These are phyloP conservation scores for Candida peoriensis DNA, from an alignment of 805 yeast species.

Conservation along the genomic window DNA sequence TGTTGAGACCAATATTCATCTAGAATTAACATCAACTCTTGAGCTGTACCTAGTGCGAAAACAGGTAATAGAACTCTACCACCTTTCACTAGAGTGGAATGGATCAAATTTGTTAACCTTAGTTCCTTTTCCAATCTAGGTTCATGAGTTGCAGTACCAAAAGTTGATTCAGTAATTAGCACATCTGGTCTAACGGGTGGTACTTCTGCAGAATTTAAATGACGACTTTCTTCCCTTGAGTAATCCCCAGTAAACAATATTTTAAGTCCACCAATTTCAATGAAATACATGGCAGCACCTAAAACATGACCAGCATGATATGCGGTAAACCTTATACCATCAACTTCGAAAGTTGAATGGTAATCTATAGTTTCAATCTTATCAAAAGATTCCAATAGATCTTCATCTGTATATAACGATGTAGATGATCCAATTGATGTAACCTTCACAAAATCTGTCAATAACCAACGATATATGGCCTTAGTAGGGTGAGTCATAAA, in stretches of 20 bases:
- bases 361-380: conserved; percentile 90
- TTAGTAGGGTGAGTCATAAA: conserved; percentile 99
- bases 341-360: conserved; percentile 92
- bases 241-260: conserved; percentile 94
- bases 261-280: conserved; percentile 90
- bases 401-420: conserved; percentile 80
- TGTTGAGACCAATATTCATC: conserved; percentile 94
- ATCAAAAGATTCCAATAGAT: conserved; percentile 81
- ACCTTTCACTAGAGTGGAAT: conserved; percentile 77
- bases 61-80: conserved; percentile 93
- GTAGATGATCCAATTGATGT: conserved; percentile 50
- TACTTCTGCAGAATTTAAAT: conserved; percentile 89
- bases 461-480: conserved; percentile 93
- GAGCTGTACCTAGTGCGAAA: conserved; percentile 96
- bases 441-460: conserved; percentile 91
- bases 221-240: conserved; percentile 93
- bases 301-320: conserved; percentile 99
- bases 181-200: conserved; percentile 87
- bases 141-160: conserved; percentile 96
- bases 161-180: conserved; percentile 90
- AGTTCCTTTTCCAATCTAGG: conserved; percentile 83
- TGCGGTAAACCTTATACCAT: conserved; percentile 93
- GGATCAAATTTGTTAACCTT: conserved; percentile 75
- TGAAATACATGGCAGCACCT: conserved; percentile 97
- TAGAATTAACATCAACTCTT: conserved; percentile 79